These are phyloP conservation scores for Urochloa ruziziensis DNA, from an alignment of 176 grass and related monocot genomes.

Conservation along the genomic window DNA sequence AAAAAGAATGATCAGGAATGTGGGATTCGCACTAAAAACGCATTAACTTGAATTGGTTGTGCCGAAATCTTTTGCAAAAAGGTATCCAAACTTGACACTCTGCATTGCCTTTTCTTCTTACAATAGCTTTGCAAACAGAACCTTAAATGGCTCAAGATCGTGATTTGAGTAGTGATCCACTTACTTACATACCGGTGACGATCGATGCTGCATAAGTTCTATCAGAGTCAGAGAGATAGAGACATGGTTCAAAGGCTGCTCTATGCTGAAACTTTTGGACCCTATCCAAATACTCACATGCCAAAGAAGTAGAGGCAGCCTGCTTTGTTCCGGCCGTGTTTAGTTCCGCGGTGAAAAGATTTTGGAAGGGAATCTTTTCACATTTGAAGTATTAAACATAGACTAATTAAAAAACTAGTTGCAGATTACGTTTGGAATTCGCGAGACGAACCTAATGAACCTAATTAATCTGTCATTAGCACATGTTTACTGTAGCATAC, in stretches of 20 bases:
- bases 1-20: background rate
- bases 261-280: background rate
- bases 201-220: background rate
- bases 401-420: too few species aligned
- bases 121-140: background rate
- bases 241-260: background rate
- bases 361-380: too few species aligned
- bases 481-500: too few species aligned
- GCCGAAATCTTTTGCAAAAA: background rate
- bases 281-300: background rate
- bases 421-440: too few species aligned
- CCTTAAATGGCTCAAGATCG: background rate
- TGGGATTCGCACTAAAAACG: background rate
- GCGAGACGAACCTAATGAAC: too few species aligned
- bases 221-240: too few species aligned
- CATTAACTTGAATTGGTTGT: background rate
- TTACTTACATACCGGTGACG: background rate
- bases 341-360: too few species aligned
- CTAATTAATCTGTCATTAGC: too few species aligned
- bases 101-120: background rate
- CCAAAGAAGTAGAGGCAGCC: background rate
- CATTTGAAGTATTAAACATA: too few species aligned
- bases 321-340: background rate
- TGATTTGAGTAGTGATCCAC: background rate
- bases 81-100: background rate